Percentiles rank a stretch among this genome's conserved stretches.
These are phyloP conservation scores for Daldinia sp. DNA, from an alignment of 2,329 filamentous ascomycete genomes.

Conservation along the genomic window DNA sequence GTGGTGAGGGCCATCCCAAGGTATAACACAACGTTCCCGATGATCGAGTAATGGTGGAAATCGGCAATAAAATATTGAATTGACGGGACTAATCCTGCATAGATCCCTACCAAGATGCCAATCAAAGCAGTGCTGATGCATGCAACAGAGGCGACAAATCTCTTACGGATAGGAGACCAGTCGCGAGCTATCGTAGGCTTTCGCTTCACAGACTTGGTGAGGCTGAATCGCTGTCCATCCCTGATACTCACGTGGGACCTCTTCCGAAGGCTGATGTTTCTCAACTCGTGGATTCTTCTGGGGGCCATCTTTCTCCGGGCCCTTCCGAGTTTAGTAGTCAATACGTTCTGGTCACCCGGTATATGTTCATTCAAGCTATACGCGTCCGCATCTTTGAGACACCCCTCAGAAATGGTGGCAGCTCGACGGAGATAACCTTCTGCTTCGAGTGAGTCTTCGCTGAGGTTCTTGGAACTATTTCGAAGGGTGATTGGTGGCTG, in stretches of 20 bases:
- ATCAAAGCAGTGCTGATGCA: slow-evolving; percentile 80
- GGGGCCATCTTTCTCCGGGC: slow-evolving; percentile 19
- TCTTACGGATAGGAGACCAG: slow-evolving; percentile 75
- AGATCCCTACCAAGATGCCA: slow-evolving; percentile 79
- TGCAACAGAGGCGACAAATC: slow-evolving; percentile 74
- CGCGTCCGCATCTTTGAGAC: slow-evolving; percentile 42
- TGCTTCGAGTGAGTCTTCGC: slow-evolving; percentile 13
- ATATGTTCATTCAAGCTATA: slow-evolving; percentile 50
- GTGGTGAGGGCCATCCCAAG: slow-evolving; percentile 77
- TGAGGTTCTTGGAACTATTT: slow-evolving; percentile 44
- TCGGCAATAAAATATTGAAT: slow-evolving; percentile 83
- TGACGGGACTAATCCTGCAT: slow-evolving; percentile 81
- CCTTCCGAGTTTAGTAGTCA: slow-evolving; percentile 12
- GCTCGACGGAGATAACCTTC: slow-evolving; percentile 15
- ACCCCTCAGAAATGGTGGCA: slow-evolving; percentile 25
- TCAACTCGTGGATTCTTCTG: slow-evolving; percentile 44
- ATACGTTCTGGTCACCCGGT: slow-evolving; percentile 44
- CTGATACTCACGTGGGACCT: slow-evolving; percentile 67
- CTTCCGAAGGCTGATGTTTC: slow-evolving; percentile 59
- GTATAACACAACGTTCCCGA: slow-evolving; percentile 81
- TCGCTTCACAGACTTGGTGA: slow-evolving; percentile 66
- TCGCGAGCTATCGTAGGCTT: slow-evolving; percentile 78
- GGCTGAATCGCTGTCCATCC: slow-evolving; percentile 63
- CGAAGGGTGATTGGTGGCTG: slow-evolving; percentile 47
- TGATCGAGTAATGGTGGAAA: slow-evolving; percentile 72